A percentile compares a stretch with the other conserved stretches of the same genome.
phyloP scores from a whole-genome alignment of 73 alveolate genomes.

The Paramecium tetraurelia region DNA sequence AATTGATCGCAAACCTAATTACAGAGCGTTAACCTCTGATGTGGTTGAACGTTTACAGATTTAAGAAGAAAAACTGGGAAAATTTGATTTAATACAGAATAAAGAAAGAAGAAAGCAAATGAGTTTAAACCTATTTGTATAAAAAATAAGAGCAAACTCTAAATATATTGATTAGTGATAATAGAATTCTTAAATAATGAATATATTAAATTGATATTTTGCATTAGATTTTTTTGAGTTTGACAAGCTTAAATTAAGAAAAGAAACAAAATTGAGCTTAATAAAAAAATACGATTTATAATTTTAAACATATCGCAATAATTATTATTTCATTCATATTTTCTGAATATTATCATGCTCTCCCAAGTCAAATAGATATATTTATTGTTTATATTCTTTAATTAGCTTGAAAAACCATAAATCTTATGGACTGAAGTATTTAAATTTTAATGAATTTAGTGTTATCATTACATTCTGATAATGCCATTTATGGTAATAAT shows the following conservation, averaged over 20 bases:
- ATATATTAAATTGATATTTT: not conserved
- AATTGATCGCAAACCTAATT: not conserved
- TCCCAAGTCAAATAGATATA: not conserved
- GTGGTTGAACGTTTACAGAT: not conserved
- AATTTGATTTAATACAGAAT: not conserved
- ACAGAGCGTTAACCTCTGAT: constrained; percentile 4
- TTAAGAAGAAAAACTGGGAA: not conserved
- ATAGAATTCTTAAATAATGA: not conserved
- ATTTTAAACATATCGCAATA: too few species aligned
- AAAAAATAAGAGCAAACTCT: not conserved
- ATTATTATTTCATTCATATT: too few species aligned
- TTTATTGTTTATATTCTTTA: too few species aligned
- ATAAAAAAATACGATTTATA: too few species aligned
- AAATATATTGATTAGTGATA: not conserved
- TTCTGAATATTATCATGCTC: too few species aligned
- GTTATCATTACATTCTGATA: too few species aligned
- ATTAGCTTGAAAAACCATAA: too few species aligned
- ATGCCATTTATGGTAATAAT: too few species aligned
- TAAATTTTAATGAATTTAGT: too few species aligned
- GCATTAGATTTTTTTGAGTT: not conserved
- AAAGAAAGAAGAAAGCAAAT: not conserved
- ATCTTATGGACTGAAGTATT: too few species aligned
- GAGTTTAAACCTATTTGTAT: not conserved
- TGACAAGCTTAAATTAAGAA: not conserved
- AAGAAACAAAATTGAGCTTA: too few species aligned